Percentiles rank a stretch among this genome's conserved stretches.
Evolutionary conservation across 1,139 yeast genomes (phyloP).

Genomic region (Insectozyma bohioensis): DNA sequence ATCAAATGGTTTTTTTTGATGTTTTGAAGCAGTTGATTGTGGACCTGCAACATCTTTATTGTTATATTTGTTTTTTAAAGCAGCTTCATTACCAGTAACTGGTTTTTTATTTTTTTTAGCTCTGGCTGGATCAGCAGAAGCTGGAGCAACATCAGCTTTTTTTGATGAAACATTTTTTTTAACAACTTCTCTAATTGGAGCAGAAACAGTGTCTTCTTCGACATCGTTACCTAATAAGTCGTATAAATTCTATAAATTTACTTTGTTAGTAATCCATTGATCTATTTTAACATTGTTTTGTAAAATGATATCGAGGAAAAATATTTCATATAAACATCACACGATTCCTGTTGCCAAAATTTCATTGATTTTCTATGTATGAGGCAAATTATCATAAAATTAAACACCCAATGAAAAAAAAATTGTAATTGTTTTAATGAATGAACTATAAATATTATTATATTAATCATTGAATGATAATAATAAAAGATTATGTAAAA

Average conservation of each 20-base stretch:
- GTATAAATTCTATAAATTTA: slow-evolving; percentile 43
- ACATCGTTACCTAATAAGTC: slow-evolving; percentile 73
- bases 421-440: too few relatives aligned
- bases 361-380: too few relatives aligned
- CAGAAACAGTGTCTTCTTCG: slow-evolving; percentile 55
- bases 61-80: slow-evolving; percentile 71
- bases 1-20: slow-evolving; percentile 66
- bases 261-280: slow-evolving; percentile 9
- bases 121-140: slow-evolving; percentile 77
- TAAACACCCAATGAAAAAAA: too few relatives aligned
- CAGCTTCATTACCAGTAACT: slow-evolving; percentile 87
- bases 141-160: slow-evolving; percentile 84
- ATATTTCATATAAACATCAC: slow-evolving; percentile 4
- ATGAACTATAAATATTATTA: too few relatives aligned
- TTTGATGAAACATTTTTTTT: slow-evolving; percentile 83
- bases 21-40: slow-evolving; percentile 50
- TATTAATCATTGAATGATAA: too few relatives aligned
- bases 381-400: too few relatives aligned
- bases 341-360: slow-evolving; percentile 4
- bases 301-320: neutral
- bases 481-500: too few relatives aligned
- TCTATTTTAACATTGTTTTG: too few relatives aligned
- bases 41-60: slow-evolving; percentile 71
- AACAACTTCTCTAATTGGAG: slow-evolving; percentile 72
- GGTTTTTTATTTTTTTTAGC: slow-evolving; percentile 77